Conservation (phyloP, 2,329 filamentous ascomycete species). For the Aspergillus persii region DNA sequence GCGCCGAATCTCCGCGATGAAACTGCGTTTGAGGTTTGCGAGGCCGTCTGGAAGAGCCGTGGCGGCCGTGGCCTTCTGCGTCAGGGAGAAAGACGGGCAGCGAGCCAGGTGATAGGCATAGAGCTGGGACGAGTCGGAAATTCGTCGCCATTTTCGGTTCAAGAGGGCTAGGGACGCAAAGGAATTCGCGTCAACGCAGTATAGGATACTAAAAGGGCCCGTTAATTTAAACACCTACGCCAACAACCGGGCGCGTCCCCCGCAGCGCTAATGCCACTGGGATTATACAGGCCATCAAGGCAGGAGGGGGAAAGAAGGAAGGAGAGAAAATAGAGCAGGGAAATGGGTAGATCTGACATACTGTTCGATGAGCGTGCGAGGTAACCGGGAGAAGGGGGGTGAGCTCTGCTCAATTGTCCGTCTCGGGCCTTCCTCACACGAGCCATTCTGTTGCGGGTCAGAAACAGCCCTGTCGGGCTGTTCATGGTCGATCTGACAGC, state of each 20-base stretch:
- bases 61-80: slow-evolving; percentile 31
- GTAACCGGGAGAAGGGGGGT: slow-evolving; percentile 24
- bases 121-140: slow-evolving; percentile 43
- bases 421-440: slow-evolving; percentile 1
- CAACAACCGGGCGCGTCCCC: not conserved
- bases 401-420: slow-evolving; percentile 8
- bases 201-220: slow-evolving; percentile 42
- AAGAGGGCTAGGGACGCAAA: slow-evolving; percentile 48
- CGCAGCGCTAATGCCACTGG: not conserved
- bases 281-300: not conserved
- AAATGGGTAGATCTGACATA: slow-evolving; percentile 18
- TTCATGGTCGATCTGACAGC: slow-evolving; percentile 7
- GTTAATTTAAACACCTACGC: slow-evolving; percentile 17
- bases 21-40: slow-evolving; percentile 61
- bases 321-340: not conserved
- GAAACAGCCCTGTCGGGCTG: slow-evolving; percentile 1
- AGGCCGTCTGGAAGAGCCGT: slow-evolving; percentile 49
- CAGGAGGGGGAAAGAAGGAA: not conserved
- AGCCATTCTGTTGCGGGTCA: slow-evolving; percentile 9
- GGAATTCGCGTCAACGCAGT: slow-evolving; percentile 45
- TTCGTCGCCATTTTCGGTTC: slow-evolving; percentile 44
- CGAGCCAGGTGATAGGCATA: slow-evolving; percentile 48
- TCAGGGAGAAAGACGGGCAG: slow-evolving; percentile 43
- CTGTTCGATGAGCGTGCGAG: slow-evolving; percentile 29
- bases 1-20: slow-evolving; percentile 69